Base-by-base conservation (phyloP, 331 rosid genomes). In the Acacia concinna region DNA sequence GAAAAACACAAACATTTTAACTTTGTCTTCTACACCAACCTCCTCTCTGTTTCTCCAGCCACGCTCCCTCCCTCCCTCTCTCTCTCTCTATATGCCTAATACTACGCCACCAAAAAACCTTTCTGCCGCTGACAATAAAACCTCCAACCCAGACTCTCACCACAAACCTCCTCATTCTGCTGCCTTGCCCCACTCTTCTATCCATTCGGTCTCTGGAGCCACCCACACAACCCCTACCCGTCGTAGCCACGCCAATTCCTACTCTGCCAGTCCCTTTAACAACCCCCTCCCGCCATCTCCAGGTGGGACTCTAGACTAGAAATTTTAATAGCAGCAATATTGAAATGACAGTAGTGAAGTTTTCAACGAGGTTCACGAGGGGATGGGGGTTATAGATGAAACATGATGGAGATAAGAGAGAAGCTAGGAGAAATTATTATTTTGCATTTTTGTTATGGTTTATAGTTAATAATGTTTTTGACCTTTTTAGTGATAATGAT, bases 211-310 rank as follows among this genome's bases (percentile, higher is more conserved):
- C 66, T 71, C 86, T 1, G 80, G 1, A 34, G 40, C 79, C 62
- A 82, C 88, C 51, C 84, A 81, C 57, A 76, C 84, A 3, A 81
- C 84, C 25, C 89, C 91, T 2, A 85, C 89, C 0, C 85, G 85
- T 74, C 8, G 43, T 43, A 92, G 96, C 34, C 89, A 96, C 38
- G 86, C 89, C 13, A 70, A 81, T 49, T 92, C 96, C 8, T 90
- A 87, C 81, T 76, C 84, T 1, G n/a, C n/a, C n/a, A 89, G 94
- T 1, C 94, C 96, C 0, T 88, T 85, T 43, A 81, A 57, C n/a
- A 93, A 97, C 6, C 97, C 97, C 1, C 89, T 94, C 5, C 97
- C 98, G 0, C 82, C 98, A 1, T 92, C 97, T 8, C 97, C 97
- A 71, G 98, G 93, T 3, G 88, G 78, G 76, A 93, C 98, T 4